Conservation (phyloP, 495 filamentous ascomycete genomes). For the Monascus purpureus region DNA sequence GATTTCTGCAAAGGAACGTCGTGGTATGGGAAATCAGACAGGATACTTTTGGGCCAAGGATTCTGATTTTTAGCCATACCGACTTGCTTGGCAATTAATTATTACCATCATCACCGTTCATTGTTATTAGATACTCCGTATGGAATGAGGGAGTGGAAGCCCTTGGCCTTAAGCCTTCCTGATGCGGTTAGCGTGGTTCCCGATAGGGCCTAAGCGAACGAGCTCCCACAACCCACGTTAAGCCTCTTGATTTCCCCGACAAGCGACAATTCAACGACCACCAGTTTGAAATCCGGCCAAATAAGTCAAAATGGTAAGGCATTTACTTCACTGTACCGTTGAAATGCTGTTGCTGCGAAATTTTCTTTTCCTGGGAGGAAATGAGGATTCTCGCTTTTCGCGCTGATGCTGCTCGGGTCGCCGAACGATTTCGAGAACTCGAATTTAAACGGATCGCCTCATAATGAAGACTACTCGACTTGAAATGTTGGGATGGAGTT, state of each 20-base stretch:
- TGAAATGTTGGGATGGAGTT: too few relatives aligned
- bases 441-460: too few relatives aligned
- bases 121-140: neutral
- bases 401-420: too few relatives aligned
- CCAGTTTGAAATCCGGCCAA: constrained; percentile 32
- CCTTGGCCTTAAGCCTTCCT: constrained; percentile 4
- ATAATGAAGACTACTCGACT: too few relatives aligned
- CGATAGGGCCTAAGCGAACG: constrained; percentile 39
- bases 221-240: constrained; percentile 31
- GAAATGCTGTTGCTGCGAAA: neutral
- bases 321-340: constrained; percentile 4
- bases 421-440: too few relatives aligned
- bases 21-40: constrained; percentile 75
- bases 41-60: constrained; percentile 46
- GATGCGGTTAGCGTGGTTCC: constrained; percentile 21
- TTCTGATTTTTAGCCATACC: constrained; percentile 5
- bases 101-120: neutral
- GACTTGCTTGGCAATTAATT: neutral
- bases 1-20: constrained; percentile 53
- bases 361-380: too few relatives aligned
- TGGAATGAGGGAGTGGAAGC: too few relatives aligned
- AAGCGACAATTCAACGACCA: constrained; percentile 37
- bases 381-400: too few relatives aligned
- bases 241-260: constrained; percentile 28
- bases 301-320: constrained; percentile 48